Evolutionary conservation across 2,329 filamentous ascomycete genomes (phyloP), one percentile per base, ranked within the genome.

Genomic region (Botrytis elliptica): DNA sequence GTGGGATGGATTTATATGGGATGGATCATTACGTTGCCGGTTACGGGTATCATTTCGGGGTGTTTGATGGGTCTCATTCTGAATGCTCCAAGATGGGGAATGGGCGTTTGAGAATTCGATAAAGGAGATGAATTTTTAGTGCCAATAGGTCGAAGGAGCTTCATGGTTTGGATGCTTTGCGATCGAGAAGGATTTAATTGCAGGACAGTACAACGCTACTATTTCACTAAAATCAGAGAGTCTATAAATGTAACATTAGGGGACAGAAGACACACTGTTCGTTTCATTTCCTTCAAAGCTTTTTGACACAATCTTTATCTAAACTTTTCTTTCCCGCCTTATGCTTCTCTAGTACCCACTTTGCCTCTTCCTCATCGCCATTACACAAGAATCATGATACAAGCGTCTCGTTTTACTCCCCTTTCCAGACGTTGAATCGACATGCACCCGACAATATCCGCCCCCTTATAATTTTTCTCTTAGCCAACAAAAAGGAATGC

Each of bases 1-100:
- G 93, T n/a, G 87, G 86, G 66, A 87, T 93, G 42, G 20, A 82
- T 94, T 75, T 79, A 91, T 71, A 83, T 92, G 74, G 89, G 89
- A 0, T 94, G 92, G 89, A 85, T 92, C 52, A 55, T 74, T 18
- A 75, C 72, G 12, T 68, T 71, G n/a, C 73, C 73, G 6, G n/a
- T 70, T 57, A 67, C 73, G 33, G 73, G 73, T 8, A 65, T 73
- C 38, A 67, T 74, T 16, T 70, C 71, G n/a, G 73, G 73, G 10
- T 55, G 69, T 59, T 40, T 75, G 59, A 75, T 70, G 63, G 66
- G 63, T 22, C 42, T 75, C 25, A 44, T 52, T 36, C 62, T 71
- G 59, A 75, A 75, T 44, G 60, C 73, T 8, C 71, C 73, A 1
- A 55, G 46, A 25, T 67, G 46, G 46, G 65, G 65, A 5, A 67